Percentiles rank a stretch among this genome's conserved stretches.
These are phyloP conservation scores for Alternaria sp. DNA, from an alignment of 2,329 filamentous ascomycete species.

Conservation along the genomic window DNA sequence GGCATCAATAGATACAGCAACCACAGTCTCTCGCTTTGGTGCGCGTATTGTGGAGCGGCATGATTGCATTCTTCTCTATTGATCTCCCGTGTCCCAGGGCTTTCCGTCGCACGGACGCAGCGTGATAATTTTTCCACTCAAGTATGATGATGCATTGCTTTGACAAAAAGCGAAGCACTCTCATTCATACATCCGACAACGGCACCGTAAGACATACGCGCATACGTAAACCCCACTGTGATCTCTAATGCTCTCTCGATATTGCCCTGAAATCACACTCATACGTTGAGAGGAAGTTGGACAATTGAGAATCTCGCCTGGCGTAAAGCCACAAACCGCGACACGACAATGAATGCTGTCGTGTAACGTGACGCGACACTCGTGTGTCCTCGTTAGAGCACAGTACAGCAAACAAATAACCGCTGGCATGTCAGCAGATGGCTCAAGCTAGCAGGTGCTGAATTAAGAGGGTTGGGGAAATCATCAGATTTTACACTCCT, in stretches of 20 bases:
- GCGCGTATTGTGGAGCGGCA: not conserved
- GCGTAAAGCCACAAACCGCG: not conserved
- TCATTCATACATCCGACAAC: not conserved
- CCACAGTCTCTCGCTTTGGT: not conserved
- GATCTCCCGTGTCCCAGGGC: not conserved
- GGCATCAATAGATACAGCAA: not conserved
- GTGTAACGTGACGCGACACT: not conserved
- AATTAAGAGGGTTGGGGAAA: not conserved
- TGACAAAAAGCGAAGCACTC: not conserved
- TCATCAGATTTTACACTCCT: not conserved
- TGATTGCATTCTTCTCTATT: not conserved
- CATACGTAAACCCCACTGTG: not conserved
- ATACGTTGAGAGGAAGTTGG: not conserved
- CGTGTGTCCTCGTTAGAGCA: not conserved
- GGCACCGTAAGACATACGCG: not conserved
- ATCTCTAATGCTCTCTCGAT: not conserved
- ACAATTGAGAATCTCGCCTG: not conserved
- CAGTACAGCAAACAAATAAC: not conserved
- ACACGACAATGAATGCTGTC: not conserved
- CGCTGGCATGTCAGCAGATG: not conserved
- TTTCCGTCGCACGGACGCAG: not conserved
- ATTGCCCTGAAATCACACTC: not conserved
- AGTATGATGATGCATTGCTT: not conserved
- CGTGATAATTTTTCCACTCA: not conserved
- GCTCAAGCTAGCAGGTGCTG: not conserved